These are phyloP conservation scores for Dalbergia cochinchinensis DNA, from an alignment of 306 rosid genomes.

Conservation along the genomic window DNA sequence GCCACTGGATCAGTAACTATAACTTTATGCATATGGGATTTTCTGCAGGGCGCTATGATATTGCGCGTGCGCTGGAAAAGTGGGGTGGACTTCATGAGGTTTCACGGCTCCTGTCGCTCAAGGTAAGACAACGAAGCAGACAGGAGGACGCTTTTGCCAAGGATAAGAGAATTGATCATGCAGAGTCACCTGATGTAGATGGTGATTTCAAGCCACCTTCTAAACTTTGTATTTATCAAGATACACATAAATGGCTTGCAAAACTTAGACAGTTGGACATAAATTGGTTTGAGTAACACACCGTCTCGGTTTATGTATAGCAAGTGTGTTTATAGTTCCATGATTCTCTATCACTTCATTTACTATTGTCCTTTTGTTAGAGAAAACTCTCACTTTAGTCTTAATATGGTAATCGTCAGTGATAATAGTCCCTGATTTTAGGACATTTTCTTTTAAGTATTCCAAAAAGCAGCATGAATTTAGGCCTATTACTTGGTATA, in stretches of 20 bases:
- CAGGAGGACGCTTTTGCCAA: constrained; percentile 50
- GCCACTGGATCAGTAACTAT: not conserved
- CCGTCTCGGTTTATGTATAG: not conserved
- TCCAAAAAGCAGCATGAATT: too few species aligned
- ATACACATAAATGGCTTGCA: constrained; percentile 75
- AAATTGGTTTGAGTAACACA: constrained; percentile 71
- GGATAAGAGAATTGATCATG: constrained; percentile 57
- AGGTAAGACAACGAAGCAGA: constrained; percentile 71
- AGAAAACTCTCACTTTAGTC: too few species aligned
- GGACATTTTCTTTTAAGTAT: too few species aligned
- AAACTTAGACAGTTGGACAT: constrained; percentile 68
- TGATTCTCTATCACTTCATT: not conserved
- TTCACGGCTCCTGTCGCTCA: constrained; percentile 74
- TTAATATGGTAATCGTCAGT: too few species aligned
- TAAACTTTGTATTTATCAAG: constrained; percentile 64
- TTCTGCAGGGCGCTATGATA: constrained; percentile 71
- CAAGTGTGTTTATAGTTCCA: constrained; percentile 5
- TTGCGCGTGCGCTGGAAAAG: constrained; percentile 84
- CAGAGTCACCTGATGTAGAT: constrained; percentile 45
- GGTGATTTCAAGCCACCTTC: constrained; percentile 51
- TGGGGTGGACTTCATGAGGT: constrained; percentile 94
- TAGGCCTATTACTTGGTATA: too few species aligned
- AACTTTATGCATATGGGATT: constrained; percentile 27
- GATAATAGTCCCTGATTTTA: too few species aligned
- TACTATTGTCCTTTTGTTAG: not conserved